Evolutionary conservation across 2,329 filamentous ascomycete genomes (phyloP).

Genomic region (Colletotrichum sp.): DNA sequence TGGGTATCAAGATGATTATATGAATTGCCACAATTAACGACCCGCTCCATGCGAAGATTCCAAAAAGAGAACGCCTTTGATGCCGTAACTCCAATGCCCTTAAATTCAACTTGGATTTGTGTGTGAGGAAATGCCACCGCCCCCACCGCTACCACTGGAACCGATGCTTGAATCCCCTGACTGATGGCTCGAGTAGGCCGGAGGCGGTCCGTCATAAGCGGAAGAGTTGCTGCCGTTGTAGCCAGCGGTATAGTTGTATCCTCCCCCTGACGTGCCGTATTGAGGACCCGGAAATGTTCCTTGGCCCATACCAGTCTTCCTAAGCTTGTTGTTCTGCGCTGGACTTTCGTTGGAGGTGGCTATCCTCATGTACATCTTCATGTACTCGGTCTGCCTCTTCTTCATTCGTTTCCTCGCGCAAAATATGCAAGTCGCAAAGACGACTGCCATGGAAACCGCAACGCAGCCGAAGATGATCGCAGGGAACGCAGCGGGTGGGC

Average conservation of each 20-base stretch:
- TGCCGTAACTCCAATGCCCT: not conserved
- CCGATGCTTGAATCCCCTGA: not conserved
- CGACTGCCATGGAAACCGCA: not conserved
- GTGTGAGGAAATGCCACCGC: not conserved
- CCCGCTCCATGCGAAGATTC: not conserved
- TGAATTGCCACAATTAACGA: not conserved
- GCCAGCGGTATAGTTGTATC: not conserved
- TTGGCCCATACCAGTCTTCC: not conserved
- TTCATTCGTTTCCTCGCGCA: not conserved
- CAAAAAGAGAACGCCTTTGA: not conserved
- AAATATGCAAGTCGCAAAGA: not conserved
- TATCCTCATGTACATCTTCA: not conserved
- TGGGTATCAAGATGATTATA: not conserved
- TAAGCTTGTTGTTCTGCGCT: not conserved
- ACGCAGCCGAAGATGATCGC: not conserved
- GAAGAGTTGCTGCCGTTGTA: not conserved
- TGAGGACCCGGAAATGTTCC: not conserved
- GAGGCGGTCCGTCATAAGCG: not conserved
- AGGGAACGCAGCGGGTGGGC: not conserved
- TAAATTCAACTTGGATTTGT: not conserved
- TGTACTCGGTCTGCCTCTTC: not conserved
- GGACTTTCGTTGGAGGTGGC: not conserved
- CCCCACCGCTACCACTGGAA: not conserved
- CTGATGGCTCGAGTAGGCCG: not conserved
- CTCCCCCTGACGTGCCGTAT: not conserved